Percentiles rank a stretch among this genome's conserved stretches.
phyloP scores from a whole-genome alignment of 768 basidiomycete genomes.

The Porpolomopsis calyptriformis region DNA sequence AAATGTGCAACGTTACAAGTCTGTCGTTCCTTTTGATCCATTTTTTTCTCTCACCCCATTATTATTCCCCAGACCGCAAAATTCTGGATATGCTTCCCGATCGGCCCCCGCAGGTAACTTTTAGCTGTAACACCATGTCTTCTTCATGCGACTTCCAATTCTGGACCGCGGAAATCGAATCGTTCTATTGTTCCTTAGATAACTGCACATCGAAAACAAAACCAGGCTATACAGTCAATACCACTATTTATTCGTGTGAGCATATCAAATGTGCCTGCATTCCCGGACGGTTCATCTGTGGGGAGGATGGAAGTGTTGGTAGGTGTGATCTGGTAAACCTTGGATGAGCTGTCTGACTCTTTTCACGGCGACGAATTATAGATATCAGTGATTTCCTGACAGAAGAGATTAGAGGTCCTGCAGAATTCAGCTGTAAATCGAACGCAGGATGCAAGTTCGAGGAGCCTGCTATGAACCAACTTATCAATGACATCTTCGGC shows the following conservation, averaged over 20 bases:
- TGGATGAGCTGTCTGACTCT: neutral
- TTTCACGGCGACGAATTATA: conserved; percentile 17
- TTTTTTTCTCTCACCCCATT: neutral
- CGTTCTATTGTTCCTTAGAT: conserved; percentile 87
- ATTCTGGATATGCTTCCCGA: conserved; percentile 87
- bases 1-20: conserved; percentile 99
- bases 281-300: conserved; percentile 90
- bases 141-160: conserved; percentile 89
- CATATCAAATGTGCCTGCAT: conserved; percentile 86
- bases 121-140: conserved; percentile 64
- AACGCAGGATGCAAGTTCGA: conserved; percentile 79
- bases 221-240: conserved; percentile 53
- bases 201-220: conserved; percentile 44
- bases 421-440: conserved; percentile 65
- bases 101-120: conserved; percentile 91
- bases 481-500: conserved; percentile 90
- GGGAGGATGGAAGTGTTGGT: conserved; percentile 91
- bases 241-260: conserved; percentile 70
- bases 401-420: conserved; percentile 87
- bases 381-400: conserved; percentile 91
- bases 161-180: conserved; percentile 92
- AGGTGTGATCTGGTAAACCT: conserved; percentile 19
- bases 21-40: conserved; percentile 20
- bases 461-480: conserved; percentile 92
- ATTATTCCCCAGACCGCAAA: conserved; percentile 62